Evolutionary conservation across 2,329 filamentous ascomycete species (phyloP).

Genomic region (Beauveria medogensis): DNA sequence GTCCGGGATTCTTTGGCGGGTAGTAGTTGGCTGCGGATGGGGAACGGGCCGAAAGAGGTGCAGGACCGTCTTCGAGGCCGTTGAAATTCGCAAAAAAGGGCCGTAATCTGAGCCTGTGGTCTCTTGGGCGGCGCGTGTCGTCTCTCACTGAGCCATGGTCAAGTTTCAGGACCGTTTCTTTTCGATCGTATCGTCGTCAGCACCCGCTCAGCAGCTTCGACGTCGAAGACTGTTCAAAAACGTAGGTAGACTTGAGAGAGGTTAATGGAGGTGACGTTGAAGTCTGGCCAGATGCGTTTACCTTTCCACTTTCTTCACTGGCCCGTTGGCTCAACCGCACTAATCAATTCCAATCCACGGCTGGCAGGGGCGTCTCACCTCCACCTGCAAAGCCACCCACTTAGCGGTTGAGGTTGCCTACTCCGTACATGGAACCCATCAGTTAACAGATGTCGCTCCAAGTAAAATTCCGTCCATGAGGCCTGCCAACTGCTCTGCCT

Average conservation of each 20-base stretch:
- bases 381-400: not conserved
- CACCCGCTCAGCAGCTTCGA: not conserved
- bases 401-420: not conserved
- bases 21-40: not conserved
- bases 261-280: not conserved
- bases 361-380: slow-evolving; percentile 2
- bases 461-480: too few species aligned
- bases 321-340: not conserved
- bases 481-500: not conserved
- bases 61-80: not conserved
- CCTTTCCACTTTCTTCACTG: not conserved
- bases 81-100: not conserved
- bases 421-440: not conserved
- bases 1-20: slow-evolving; percentile 1
- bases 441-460: too few species aligned
- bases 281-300: not conserved
- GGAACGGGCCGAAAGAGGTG: slow-evolving; percentile 9
- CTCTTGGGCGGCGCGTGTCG: not conserved
- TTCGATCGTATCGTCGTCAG: not conserved
- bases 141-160: not conserved
- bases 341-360: not conserved
- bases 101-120: not conserved
- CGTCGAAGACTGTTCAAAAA: not conserved
- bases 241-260: not conserved
- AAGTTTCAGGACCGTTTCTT: not conserved